Percentiles rank a stretch among this genome's conserved stretches.
Conservation (phyloP, 2,329 filamentous ascomycete species). For the Fusarium sp. region DNA sequence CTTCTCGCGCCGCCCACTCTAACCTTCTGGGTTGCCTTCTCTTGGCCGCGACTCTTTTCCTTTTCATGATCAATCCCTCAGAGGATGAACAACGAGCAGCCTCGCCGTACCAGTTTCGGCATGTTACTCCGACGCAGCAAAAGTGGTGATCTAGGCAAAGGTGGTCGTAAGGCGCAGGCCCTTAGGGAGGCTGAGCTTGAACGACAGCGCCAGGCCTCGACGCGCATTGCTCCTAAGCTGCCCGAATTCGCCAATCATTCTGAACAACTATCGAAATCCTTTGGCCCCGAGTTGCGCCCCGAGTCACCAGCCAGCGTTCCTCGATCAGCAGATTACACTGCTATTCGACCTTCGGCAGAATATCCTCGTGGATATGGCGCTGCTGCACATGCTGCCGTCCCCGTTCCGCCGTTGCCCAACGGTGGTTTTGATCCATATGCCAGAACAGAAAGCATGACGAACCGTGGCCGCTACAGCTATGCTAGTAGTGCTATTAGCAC, state of each 20-base stretch:
- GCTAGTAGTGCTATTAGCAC: constrained; percentile 91
- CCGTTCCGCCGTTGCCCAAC: constrained; percentile 69
- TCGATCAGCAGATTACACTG: constrained; percentile 54
- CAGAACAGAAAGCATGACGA: constrained; percentile 92
- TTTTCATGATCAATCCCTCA: constrained; percentile 40
- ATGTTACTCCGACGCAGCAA: constrained; percentile 75
- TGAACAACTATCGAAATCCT: constrained; percentile 58
- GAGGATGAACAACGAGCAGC: constrained; percentile 47
- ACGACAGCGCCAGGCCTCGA: constrained; percentile 60
- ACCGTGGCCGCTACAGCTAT: constrained; percentile 96
- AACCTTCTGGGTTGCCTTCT: constrained; percentile 21
- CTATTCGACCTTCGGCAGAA: constrained; percentile 64
- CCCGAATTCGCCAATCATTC: constrained; percentile 63
- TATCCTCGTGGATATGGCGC: constrained; percentile 54
- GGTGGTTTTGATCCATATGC: constrained; percentile 80
- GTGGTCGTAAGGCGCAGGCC: constrained; percentile 68
- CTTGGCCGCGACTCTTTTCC: constrained; percentile 37
- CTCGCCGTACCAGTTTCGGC: constrained; percentile 59
- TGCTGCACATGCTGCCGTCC: constrained; percentile 50
- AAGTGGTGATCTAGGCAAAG: constrained; percentile 71
- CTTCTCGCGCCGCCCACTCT: constrained; percentile 32
- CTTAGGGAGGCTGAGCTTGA: constrained; percentile 61
- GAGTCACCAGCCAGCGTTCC: constrained; percentile 71
- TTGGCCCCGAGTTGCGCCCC: constrained; percentile 66
- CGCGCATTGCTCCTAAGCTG: constrained; percentile 61